These are phyloP conservation scores for Globisporangium recalcitrans DNA, from an alignment of 352 stramenopile species.

Conservation along the genomic window DNA sequence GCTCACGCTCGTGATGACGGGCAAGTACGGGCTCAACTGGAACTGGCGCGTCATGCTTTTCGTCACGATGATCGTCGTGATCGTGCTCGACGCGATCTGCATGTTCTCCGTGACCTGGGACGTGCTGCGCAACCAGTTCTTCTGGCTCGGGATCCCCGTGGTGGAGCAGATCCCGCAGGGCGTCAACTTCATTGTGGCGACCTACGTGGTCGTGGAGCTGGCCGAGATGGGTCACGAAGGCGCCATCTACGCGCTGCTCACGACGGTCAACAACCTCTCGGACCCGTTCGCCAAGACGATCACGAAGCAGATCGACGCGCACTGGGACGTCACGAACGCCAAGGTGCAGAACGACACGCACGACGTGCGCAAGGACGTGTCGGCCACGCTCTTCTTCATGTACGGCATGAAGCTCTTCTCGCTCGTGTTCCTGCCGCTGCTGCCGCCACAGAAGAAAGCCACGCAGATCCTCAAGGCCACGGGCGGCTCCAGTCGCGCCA, in stretches of 20 bases:
- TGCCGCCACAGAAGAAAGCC: constrained; percentile 27
- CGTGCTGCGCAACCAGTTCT: constrained; percentile 52
- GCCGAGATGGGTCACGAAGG: constrained; percentile 49
- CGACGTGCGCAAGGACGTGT: constrained; percentile 30
- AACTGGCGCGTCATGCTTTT: constrained; percentile 42
- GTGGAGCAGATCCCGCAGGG: constrained; percentile 40
- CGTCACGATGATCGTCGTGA: constrained; percentile 29
- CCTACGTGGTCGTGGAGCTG: constrained; percentile 56
- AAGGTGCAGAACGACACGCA: constrained; percentile 33
- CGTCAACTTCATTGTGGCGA: constrained; percentile 47
- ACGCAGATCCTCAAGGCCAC: constrained; percentile 23
- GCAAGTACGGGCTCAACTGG: constrained; percentile 42
- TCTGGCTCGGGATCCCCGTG: constrained; percentile 54
- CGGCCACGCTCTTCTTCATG: constrained; percentile 34
- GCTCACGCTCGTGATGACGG: constrained; percentile 29
- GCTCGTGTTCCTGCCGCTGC: constrained; percentile 24
- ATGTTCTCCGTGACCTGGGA: constrained; percentile 40
- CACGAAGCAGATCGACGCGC: constrained; percentile 33
- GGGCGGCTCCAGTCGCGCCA: constrained; percentile 17
- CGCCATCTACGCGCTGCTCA: constrained; percentile 51
- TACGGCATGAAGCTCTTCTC: constrained; percentile 47
- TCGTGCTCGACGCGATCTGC: constrained; percentile 34
- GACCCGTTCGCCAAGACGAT: constrained; percentile 37
- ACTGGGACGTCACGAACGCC: constrained; percentile 30
- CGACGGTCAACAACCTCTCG: constrained; percentile 43